phyloP scores from a whole-genome alignment of 768 basidiomycete genomes.

The Rhodotorula kratochvilovae region DNA sequence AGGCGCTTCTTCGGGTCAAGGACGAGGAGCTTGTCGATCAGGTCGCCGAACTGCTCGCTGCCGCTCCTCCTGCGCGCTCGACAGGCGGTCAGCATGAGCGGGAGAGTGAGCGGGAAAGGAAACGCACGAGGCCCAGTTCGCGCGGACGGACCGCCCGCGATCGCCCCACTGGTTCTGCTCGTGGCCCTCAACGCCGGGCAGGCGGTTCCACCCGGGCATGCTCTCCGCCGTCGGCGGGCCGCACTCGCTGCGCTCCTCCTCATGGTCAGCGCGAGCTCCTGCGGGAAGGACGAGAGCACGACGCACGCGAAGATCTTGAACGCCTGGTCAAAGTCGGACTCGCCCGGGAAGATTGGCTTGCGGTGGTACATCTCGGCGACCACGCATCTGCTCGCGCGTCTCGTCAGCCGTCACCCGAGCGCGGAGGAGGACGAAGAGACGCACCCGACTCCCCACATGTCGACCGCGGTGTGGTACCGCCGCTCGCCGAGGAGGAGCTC shows the following conservation, averaged over 20 bases:
- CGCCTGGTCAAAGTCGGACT: slow-evolving; percentile 84
- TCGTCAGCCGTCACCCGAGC: neutral
- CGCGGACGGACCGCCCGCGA: neutral
- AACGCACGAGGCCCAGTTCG: slow-evolving; percentile 8
- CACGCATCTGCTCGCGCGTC: slow-evolving; percentile 62
- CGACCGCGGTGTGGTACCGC: slow-evolving; percentile 87
- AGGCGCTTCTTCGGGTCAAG: slow-evolving; percentile 79
- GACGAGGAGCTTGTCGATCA: slow-evolving; percentile 73
- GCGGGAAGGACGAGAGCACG: neutral
- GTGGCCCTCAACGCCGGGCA: slow-evolving; percentile 48
- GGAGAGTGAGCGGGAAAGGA: neutral
- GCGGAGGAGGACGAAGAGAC: slow-evolving; percentile 42
- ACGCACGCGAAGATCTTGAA: slow-evolving; percentile 69
- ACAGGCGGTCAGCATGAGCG: neutral
- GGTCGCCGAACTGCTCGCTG: slow-evolving; percentile 53
- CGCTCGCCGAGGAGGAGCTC: slow-evolving; percentile 83
- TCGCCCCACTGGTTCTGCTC: neutral
- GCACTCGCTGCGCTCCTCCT: slow-evolving; percentile 20
- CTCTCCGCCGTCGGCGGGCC: slow-evolving; percentile 62
- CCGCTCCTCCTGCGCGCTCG: neutral
- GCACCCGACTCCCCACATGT: slow-evolving; percentile 96
- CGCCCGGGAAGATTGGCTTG: slow-evolving; percentile 78
- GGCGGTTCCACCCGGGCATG: slow-evolving; percentile 48
- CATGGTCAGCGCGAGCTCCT: neutral
- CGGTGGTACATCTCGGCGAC: slow-evolving; percentile 94